Conservation (phyloP, 78 protist species). For the Chrysochromulina tobinii region DNA sequence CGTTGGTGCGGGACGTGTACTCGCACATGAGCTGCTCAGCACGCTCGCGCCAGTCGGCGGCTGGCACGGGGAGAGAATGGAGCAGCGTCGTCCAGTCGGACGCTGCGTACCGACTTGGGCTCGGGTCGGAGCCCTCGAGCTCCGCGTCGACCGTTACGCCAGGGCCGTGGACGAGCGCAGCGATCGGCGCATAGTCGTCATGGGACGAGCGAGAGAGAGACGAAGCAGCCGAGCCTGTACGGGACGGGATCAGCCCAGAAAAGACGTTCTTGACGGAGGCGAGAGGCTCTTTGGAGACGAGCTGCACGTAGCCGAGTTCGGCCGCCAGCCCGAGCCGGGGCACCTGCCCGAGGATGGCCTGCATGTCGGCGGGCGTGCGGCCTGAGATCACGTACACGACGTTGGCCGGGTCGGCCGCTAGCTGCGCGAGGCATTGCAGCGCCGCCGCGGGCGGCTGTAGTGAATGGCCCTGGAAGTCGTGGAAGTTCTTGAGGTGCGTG, state of each 20-base stretch:
- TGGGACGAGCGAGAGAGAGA: too few relatives aligned
- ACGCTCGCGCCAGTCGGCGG: background rate
- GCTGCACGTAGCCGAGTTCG: constrained; percentile 5
- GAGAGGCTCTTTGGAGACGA: too few relatives aligned
- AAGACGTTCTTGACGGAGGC: too few relatives aligned
- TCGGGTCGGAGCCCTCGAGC: too few relatives aligned
- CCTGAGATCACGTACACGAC: constrained; percentile 25
- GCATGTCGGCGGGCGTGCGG: background rate
- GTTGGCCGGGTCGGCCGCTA: constrained; percentile 16
- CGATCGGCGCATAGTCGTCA: too few relatives aligned
- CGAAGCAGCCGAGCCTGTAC: too few relatives aligned
- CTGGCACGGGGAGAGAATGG: too few relatives aligned
- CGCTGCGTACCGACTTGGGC: too few relatives aligned
- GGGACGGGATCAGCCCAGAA: too few relatives aligned
- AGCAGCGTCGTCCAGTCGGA: too few relatives aligned
- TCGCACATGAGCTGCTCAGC: background rate
- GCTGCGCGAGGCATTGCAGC: background rate
- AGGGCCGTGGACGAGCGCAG: background rate
- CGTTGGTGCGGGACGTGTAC: background rate
- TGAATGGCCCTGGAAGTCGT: background rate
- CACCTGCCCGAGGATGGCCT: background rate
- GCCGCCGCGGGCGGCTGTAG: background rate
- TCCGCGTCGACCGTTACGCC: too few relatives aligned
- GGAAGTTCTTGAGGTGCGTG: background rate
- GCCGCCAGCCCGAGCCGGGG: constrained; percentile 19